Base-by-base conservation (phyloP, 1,139 yeast species). In the Kurtzmaniella quercitrusa region DNA sequence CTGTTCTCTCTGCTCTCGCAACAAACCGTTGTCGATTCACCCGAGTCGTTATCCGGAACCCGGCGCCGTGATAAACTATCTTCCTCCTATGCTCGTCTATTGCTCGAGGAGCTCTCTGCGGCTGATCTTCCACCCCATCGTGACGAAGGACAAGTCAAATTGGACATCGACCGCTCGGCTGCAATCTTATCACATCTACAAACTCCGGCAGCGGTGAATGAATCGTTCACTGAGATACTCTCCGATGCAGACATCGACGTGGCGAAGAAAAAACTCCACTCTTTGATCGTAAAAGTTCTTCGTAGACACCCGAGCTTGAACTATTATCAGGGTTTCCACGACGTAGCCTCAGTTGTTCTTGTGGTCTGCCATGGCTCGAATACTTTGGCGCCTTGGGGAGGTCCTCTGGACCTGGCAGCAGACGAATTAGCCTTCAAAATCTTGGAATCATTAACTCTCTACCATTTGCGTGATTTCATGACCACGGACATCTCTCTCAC, bases 281-380 rank as follows among this genome's bases (percentile, higher is more conserved):
- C 62, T 12, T 54, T 86, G 25, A 77, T 90, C 8, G 62, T 76
- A 11, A 67, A 71, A 21, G 68, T 89, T 2, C 66, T 93, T 19
- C 62, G 89, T 27, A 72, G 71, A 27, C 70, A 84, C 53, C 91
- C 91, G 0, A 55, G 62, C 9, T 66, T 91, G 39, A 70, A 79
- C 47, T 93, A 93, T 61, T 93, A 89, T 59, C 98, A 93, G 63
- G 98, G 98, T 0, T 89, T 77, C 58, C 98, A 93, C 63, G 98
- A 93, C 57, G 70, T 91, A 33, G 91, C 90, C 2, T 77, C 87
- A 41, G 73, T 86, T 9, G 66, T 87, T n/a, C 65, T 85, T 17
- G 55, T 83, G 17, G 77, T 84, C 0, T 79, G 79, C 53, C 68
- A 64, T 12, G 58, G 57, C n/a, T 25, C 53, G 8, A 49, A 46